Percentiles rank a stretch among this genome's conserved stretches.
phyloP scores from a whole-genome alignment of 2,329 filamentous ascomycete species.

The Cladophialophora chaetospira region DNA sequence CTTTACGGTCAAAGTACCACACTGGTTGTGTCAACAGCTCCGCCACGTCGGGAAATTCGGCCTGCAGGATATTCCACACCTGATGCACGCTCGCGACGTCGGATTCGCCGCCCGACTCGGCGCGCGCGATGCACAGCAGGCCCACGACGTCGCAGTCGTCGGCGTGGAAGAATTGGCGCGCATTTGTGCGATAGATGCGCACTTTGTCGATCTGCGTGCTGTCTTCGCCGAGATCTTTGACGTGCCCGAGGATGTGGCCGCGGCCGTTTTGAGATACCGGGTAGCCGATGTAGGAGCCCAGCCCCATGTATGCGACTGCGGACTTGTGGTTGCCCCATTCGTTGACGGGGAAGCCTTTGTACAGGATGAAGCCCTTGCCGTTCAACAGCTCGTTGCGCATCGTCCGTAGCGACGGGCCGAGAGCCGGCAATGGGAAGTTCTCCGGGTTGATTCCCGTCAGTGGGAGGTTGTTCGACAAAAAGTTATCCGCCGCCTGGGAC shows the following conservation, averaged over 20 bases:
- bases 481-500: slow-evolving; percentile 66
- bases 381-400: slow-evolving; percentile 70
- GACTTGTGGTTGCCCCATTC: slow-evolving; percentile 78
- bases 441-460: slow-evolving; percentile 70
- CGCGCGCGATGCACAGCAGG: slow-evolving; percentile 75
- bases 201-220: slow-evolving; percentile 79
- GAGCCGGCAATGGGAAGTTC: slow-evolving; percentile 63
- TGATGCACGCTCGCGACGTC: slow-evolving; percentile 77
- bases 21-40: slow-evolving; percentile 73
- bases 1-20: slow-evolving; percentile 93
- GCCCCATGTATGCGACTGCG: slow-evolving; percentile 86
- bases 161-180: slow-evolving; percentile 81
- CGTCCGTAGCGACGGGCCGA: slow-evolving; percentile 55
- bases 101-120: slow-evolving; percentile 79
- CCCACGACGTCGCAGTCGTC: slow-evolving; percentile 84
- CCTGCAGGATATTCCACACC: slow-evolving; percentile 79
- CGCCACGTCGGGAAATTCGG: slow-evolving; percentile 75
- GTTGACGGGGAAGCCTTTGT: slow-evolving; percentile 78
- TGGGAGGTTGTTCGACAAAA: slow-evolving; percentile 65
- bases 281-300: slow-evolving; percentile 83
- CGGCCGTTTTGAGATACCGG: slow-evolving; percentile 83
- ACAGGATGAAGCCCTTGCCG: slow-evolving; percentile 86
- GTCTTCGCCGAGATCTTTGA: slow-evolving; percentile 85
- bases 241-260: slow-evolving; percentile 84
- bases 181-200: slow-evolving; percentile 86